Evolutionary conservation across 1,284 basidiomycete genomes (phyloP).

Genomic region (Boletus smithii): DNA sequence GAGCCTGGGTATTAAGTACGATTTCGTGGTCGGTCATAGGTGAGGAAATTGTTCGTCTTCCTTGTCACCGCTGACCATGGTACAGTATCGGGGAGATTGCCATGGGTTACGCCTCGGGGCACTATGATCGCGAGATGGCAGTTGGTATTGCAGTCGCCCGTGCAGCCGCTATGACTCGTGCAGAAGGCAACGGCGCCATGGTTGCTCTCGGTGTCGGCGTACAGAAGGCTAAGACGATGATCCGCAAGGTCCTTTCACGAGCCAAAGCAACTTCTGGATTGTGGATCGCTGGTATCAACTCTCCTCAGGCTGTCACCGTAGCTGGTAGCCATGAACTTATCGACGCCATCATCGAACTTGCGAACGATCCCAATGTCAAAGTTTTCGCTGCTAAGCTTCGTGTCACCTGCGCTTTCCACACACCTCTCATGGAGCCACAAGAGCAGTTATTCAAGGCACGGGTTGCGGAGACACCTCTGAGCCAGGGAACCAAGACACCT

Average conservation of each 20-base stretch:
- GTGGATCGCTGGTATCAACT: constrained; percentile 34
- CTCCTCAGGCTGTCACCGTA: constrained; percentile 32
- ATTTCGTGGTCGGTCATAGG: constrained; percentile 34
- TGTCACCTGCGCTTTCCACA: constrained; percentile 31
- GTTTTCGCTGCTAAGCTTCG: constrained; percentile 31
- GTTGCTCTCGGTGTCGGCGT: constrained; percentile 33
- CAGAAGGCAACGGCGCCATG: constrained; percentile 34
- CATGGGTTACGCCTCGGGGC: constrained; percentile 35
- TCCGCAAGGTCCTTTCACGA: constrained; percentile 29
- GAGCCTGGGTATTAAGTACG: constrained; percentile 28
- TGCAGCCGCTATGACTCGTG: constrained; percentile 29
- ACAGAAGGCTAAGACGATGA: constrained; percentile 30
- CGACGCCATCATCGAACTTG: constrained; percentile 28
- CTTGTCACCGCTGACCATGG: neutral
- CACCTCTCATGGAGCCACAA: constrained; percentile 33
- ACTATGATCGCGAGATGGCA: constrained; percentile 32
- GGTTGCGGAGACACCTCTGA: constrained; percentile 15
- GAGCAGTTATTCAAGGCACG: constrained; percentile 29
- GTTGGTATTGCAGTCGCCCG: constrained; percentile 32
- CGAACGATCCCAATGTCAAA: constrained; percentile 28
- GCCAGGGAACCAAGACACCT: constrained; percentile 21
- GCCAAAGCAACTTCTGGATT: constrained; percentile 26
- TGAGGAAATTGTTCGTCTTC: constrained; percentile 3
- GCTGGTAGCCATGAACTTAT: constrained; percentile 30
- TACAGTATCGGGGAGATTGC: constrained; percentile 33